Evolutionary conservation across 176 grass and related monocot genomes (phyloP), one percentile per base, ranked within the genome.

Genomic region (Triticum urartu): DNA sequence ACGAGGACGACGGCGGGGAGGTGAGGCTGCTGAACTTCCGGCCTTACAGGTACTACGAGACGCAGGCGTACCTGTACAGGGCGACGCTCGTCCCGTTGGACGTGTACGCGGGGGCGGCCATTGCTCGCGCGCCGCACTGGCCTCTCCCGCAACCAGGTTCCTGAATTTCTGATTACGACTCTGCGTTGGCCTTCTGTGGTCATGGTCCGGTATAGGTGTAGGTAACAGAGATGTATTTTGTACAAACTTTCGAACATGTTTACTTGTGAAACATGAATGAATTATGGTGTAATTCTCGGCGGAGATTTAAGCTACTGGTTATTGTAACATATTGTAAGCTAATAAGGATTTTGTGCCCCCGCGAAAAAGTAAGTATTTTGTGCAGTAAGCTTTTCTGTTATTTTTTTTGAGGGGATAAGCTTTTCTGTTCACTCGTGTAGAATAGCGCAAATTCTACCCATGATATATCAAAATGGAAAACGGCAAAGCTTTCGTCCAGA

Each of bases 31-130:
- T 89, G 30, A 30, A 81, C 68, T 21, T 81, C 1, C 28, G 9
- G 40, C 33, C 78, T 22, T 18, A 64, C 82, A 66, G 77, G 52
- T 81, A 75, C 68, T 80, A 81, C 33, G 82, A 75, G 60, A 80
- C 77, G 2, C 76, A 68, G 33, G 45, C 82, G 43, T 89, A 89
- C 34, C 30, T 81, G 12, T 85, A 69, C 61, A 76, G 26, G 61
- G 77, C 70, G 83, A 81, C 78, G 11, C 77, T 85, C 68, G 60
- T 81, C 60, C 77, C 88, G 18, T 68, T 85, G 68, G 64, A 79
- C 56, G 9, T 75, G 39, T 85, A 89, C 64, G 65, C 75, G 4
- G 59, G 58, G 33, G 82, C 87, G 21, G 81, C 87, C 30, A 74
- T 74, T 80, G 67, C 11, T 80, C 42, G 75, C 14, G 0, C 81